A percentile compares a stretch with the other conserved stretches of the same genome.
Evolutionary conservation across 2,329 filamentous ascomycete genomes (phyloP).

Genomic region (Aureobasidium vineae): DNA sequence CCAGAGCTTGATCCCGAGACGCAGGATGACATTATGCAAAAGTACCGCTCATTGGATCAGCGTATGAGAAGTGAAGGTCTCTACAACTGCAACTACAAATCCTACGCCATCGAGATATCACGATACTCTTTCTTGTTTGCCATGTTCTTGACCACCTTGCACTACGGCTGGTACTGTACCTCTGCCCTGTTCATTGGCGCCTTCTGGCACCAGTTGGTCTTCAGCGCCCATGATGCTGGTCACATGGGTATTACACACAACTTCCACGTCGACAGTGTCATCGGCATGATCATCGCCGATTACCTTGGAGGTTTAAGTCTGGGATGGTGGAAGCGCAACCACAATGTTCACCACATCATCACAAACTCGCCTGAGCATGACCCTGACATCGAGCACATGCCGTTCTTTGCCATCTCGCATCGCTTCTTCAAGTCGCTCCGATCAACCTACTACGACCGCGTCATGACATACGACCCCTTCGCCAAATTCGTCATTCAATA

Average conservation of each 20-base stretch:
- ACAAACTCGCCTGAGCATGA: slow-evolving; percentile 95
- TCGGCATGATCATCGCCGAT: slow-evolving; percentile 88
- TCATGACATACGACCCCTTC: slow-evolving; percentile 61
- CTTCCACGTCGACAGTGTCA: slow-evolving; percentile 76
- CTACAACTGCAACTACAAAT: slow-evolving; percentile 78
- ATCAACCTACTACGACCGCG: slow-evolving; percentile 65
- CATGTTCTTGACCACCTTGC: slow-evolving; percentile 55
- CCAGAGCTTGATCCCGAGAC: slow-evolving; percentile 70
- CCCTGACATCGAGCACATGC: slow-evolving; percentile 78
- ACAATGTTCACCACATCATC: slow-evolving; percentile 51
- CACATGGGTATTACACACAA: slow-evolving; percentile 97
- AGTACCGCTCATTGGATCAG: slow-evolving; percentile 76
- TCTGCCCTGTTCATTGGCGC: slow-evolving; percentile 74
- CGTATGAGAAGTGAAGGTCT: slow-evolving; percentile 71
- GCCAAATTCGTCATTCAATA: slow-evolving; percentile 60
- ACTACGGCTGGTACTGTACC: slow-evolving; percentile 48
- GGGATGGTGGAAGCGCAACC: slow-evolving; percentile 66
- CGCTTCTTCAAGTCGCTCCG: slow-evolving; percentile 63
- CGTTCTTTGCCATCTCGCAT: slow-evolving; percentile 66
- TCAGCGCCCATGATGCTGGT: slow-evolving; percentile 89
- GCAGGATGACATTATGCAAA: slow-evolving; percentile 72
- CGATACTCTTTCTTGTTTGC: slow-evolving; percentile 70
- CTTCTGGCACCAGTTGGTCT: slow-evolving; percentile 93
- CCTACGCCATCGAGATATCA: slow-evolving; percentile 70
- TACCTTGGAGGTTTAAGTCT: slow-evolving; percentile 85